These are phyloP conservation scores for Vararia minispora DNA, from an alignment of 768 basidiomycete species.

Conservation along the genomic window DNA sequence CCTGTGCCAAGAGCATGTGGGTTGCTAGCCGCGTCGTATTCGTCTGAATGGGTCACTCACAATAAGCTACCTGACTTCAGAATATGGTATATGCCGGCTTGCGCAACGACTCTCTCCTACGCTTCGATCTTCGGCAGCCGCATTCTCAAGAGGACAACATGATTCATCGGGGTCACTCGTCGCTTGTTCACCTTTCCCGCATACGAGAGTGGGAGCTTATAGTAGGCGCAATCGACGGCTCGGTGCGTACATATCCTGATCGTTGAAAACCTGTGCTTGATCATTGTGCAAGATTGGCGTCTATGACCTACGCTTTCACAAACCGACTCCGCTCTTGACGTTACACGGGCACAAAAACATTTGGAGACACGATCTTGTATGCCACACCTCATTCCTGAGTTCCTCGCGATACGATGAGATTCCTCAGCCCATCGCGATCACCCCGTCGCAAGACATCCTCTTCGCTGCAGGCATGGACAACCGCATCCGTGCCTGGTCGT, in stretches of 20 bases:
- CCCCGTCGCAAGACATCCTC: slow-evolving; percentile 44
- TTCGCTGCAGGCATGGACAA: slow-evolving; percentile 63
- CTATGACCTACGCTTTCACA: slow-evolving; percentile 51
- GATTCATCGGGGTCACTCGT: not conserved
- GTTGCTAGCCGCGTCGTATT: too few relatives aligned
- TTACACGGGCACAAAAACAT: slow-evolving; percentile 52
- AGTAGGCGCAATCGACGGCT: slow-evolving; percentile 46
- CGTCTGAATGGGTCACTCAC: too few relatives aligned
- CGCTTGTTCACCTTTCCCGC: too few relatives aligned
- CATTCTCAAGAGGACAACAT: too few relatives aligned
- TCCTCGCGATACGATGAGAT: not conserved
- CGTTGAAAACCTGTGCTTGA: slow-evolving; percentile 4
- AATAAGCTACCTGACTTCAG: slow-evolving; percentile 3
- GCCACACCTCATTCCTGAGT: slow-evolving; percentile 12
- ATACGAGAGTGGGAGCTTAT: slow-evolving; percentile 44
- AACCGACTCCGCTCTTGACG: slow-evolving; percentile 29
- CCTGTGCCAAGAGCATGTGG: slow-evolving; percentile 40
- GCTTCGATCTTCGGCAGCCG: slow-evolving; percentile 38
- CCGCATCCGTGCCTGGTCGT: slow-evolving; percentile 58
- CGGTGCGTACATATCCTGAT: slow-evolving; percentile 27
- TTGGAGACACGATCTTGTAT: slow-evolving; percentile 38
- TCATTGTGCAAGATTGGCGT: slow-evolving; percentile 36
- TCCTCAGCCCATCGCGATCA: slow-evolving; percentile 47
- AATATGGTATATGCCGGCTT: slow-evolving; percentile 16
- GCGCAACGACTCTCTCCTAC: slow-evolving; percentile 46